Evolutionary conservation across 495 filamentous ascomycete species (phyloP).

Genomic region (Daldinia vernicosa): DNA sequence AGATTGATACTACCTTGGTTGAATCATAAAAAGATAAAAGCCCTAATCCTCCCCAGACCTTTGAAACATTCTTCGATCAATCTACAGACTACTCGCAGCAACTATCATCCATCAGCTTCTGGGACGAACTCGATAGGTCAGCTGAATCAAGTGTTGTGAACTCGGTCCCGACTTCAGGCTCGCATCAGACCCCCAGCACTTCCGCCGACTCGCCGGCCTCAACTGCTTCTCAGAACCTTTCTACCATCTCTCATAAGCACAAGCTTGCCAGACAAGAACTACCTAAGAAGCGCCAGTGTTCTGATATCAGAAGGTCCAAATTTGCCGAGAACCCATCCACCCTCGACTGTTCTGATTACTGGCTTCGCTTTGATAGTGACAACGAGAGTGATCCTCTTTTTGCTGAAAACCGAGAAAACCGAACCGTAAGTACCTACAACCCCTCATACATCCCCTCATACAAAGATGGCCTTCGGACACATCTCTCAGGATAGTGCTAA

Average conservation of each 20-base stretch:
- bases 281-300: conserved; percentile 48
- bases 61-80: conserved; percentile 49
- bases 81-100: conserved; percentile 45
- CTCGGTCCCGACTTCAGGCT: conserved; percentile 43
- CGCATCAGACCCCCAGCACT: conserved; percentile 44
- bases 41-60: conserved; percentile 41
- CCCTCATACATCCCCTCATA: background rate
- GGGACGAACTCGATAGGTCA: conserved; percentile 48
- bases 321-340: conserved; percentile 44
- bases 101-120: conserved; percentile 46
- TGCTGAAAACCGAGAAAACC: conserved; percentile 30
- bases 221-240: conserved; percentile 37
- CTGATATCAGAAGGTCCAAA: conserved; percentile 39
- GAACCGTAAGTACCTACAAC: conserved; percentile 22
- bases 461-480: background rate
- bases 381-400: conserved; percentile 44
- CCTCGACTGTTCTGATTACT: conserved; percentile 48
- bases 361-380: conserved; percentile 49
- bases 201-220: conserved; percentile 39
- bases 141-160: conserved; percentile 47
- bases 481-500: conserved; percentile 4
- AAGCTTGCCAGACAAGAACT: conserved; percentile 40
- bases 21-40: conserved; percentile 15
- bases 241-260: conserved; percentile 43
- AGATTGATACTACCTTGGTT: conserved; percentile 18